Base-by-base conservation (phyloP, 2,329 filamentous ascomycete genomes). In the Fusarium setosum region DNA sequence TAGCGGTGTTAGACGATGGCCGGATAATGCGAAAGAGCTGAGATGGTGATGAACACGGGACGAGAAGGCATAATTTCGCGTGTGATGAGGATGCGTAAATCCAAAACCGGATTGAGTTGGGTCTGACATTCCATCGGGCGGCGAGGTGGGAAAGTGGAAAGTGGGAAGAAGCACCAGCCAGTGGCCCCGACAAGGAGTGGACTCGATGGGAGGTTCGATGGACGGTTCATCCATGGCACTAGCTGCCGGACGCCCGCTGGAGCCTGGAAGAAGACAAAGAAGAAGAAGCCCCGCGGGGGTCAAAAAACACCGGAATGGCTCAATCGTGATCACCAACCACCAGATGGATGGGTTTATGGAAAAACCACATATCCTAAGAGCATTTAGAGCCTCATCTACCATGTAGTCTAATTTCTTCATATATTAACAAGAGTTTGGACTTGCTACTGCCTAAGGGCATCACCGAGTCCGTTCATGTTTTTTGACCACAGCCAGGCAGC, bases 21-120 rank as follows among this genome's bases (percentile, higher is more conserved):
- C 29, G 29, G 29, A 40, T 35, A 9, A 34, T 48, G 41, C 32
- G 21, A 29, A 29, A 38, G 32, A 21, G 52, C n/a, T 29, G 41
- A 65, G 56, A 65, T 67, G 61, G 50, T 35, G 56, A 65, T 62
- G 56, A 62, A 34, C 56, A 51, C 56, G 32, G 53, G 31, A 31
- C 18, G 34, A 23, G 26, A 24, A 35, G 31, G 44, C 48, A 61
- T 40, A 57, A 61, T 65, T 49, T 67, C 50, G 40, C 37, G 21
- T 52, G 52, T 24, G 34, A 54, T 50, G 56, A 61, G 55, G 42
- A 47, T 34, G 53, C 49, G 45, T 47, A 59, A 61, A 55, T 53
- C 40, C 49, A 63, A 68, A 65, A 56, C 58, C 47, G 65, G 68
- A 63, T 61, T 61, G 58, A 61, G 48, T 64, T 68, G 54, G 54